phyloP scores from a whole-genome alignment of 495 filamentous ascomycete genomes.

The Aspergillus avenaceus region DNA sequence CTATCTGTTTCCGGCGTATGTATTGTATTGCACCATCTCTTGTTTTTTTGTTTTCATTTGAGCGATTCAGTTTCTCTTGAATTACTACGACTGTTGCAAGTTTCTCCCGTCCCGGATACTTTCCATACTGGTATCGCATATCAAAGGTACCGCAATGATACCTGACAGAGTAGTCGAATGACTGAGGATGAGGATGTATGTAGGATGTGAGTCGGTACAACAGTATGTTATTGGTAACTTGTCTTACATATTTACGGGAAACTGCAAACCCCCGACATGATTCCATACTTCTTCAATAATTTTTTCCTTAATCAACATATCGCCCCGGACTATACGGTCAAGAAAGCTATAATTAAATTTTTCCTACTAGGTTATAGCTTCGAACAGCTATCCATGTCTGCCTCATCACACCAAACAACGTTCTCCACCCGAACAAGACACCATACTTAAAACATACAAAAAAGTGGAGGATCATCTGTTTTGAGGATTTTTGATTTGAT shows the following conservation, averaged over 20 bases:
- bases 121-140: background rate
- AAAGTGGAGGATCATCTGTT: conserved; percentile 10
- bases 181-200: too few relatives aligned
- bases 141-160: background rate
- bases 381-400: background rate
- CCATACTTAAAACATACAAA: background rate
- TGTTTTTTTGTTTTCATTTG: background rate
- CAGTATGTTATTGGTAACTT: too few relatives aligned
- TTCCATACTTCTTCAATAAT: too few relatives aligned
- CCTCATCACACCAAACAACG: background rate
- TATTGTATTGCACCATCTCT: background rate
- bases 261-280: background rate
- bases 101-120: background rate
- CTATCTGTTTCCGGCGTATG: background rate
- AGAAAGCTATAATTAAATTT: background rate
- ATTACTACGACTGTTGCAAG: too few relatives aligned
- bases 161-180: too few relatives aligned
- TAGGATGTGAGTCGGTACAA: background rate
- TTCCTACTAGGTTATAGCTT: background rate
- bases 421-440: conserved; percentile 9
- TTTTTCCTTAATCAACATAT: too few relatives aligned
- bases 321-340: background rate
- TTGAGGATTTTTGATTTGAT: conserved; percentile 9
- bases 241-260: background rate
- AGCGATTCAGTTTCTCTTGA: too few relatives aligned